Percentiles rank a stretch among this genome's conserved stretches.
These are phyloP conservation scores for Pythium periplocum DNA, from an alignment of 352 stramenopile species.

Conservation along the genomic window DNA sequence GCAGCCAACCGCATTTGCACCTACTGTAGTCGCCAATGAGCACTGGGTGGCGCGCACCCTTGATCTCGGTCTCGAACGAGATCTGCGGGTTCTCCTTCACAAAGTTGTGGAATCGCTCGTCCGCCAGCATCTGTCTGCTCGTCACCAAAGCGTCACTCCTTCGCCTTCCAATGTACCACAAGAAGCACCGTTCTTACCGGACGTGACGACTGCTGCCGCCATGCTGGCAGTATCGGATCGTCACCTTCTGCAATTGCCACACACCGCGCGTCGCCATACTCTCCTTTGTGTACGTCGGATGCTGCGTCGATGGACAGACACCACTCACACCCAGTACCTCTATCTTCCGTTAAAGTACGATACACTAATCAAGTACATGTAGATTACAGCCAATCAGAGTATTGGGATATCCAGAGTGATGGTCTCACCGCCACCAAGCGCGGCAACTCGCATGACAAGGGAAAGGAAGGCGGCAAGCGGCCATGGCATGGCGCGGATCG, in stretches of 20 bases:
- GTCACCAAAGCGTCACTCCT: background rate
- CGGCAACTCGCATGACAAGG: too few species aligned
- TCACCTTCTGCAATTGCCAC: conserved; percentile 42
- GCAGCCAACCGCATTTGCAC: conserved; percentile 2
- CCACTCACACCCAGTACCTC: too few species aligned
- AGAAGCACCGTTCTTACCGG: conserved; percentile 19
- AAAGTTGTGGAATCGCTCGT: conserved; percentile 76
- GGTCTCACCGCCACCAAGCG: conserved; percentile 1
- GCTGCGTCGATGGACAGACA: conserved; percentile 8
- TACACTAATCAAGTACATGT: background rate
- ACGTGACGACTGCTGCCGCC: conserved; percentile 67
- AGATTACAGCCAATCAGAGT: conserved; percentile 12
- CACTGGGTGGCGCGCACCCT: conserved; percentile 75
- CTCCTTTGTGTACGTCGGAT: conserved; percentile 2
- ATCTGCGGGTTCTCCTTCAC: conserved; percentile 87
- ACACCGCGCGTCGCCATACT: conserved; percentile 39
- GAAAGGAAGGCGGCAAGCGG: too few species aligned
- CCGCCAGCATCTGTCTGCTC: conserved; percentile 54
- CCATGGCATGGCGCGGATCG: too few species aligned
- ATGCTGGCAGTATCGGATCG: conserved; percentile 47
- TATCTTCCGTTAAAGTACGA: conserved; percentile 10
- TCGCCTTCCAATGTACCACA: background rate
- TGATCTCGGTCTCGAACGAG: conserved; percentile 79
- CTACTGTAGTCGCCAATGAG: conserved; percentile 83
- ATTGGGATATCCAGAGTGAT: conserved; percentile 13